Conservation (phyloP, 1,284 basidiomycete species). For the Ceratobasidium papillatum region DNA sequence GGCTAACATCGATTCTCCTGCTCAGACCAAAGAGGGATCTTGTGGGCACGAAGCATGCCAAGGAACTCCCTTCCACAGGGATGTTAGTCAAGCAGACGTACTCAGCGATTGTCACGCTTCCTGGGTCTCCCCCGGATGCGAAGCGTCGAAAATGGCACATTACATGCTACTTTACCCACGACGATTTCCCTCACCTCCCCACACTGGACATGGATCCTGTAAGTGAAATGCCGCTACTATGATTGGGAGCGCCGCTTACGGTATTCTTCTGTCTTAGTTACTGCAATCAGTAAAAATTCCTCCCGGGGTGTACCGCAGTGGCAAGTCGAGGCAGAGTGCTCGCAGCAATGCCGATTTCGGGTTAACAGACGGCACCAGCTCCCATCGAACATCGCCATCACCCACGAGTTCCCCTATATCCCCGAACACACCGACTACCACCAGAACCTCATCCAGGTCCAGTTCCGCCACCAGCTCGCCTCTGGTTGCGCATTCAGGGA, state of each 20-base stretch:
- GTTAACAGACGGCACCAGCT: constrained; percentile 22
- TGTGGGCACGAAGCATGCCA: constrained; percentile 40
- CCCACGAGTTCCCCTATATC: constrained; percentile 32
- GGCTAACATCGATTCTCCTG: neutral
- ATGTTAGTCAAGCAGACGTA: constrained; percentile 68
- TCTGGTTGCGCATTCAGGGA: constrained; percentile 38
- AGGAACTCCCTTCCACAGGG: constrained; percentile 32
- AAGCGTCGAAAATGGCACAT: constrained; percentile 68
- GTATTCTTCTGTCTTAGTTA: constrained; percentile 41
- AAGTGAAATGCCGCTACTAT: neutral
- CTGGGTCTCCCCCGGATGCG: constrained; percentile 52
- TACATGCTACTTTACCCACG: constrained; percentile 68
- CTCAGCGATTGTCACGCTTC: constrained; percentile 65
- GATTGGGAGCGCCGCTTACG: neutral
- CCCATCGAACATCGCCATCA: constrained; percentile 46
- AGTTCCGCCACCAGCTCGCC: constrained; percentile 42
- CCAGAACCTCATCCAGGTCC: constrained; percentile 46
- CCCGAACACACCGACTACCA: constrained; percentile 40
- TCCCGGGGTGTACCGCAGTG: constrained; percentile 65
- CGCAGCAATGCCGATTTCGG: constrained; percentile 41
- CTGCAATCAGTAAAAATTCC: constrained; percentile 63
- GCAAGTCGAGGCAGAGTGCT: constrained; percentile 62
- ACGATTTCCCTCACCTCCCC: constrained; percentile 65
- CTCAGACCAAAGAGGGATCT: constrained; percentile 28
- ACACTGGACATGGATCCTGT: constrained; percentile 64